Base-by-base conservation (phyloP, 176 grass and related monocot genomes). In the Stipa capillata region DNA sequence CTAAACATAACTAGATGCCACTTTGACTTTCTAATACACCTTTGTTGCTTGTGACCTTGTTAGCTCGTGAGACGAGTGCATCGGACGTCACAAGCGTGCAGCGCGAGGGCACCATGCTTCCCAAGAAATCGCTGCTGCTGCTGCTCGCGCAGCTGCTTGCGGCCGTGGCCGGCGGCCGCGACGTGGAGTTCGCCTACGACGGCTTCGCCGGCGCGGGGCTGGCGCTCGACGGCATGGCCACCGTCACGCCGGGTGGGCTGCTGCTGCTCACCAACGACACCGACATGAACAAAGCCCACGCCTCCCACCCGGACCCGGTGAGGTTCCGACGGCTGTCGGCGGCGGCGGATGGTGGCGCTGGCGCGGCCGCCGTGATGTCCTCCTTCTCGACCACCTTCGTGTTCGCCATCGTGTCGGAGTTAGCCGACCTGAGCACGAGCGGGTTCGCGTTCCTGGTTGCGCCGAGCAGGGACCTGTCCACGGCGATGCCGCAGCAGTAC, bases 181-280 rank as follows among this genome's bases (percentile, higher is more conserved):
- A 18, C 11, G 27, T 8, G 31, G 80, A 83, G 74, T 83, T 88
- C 66, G 45, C 49, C 29, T 88, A 83, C 33, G 9, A 88, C 14
- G 66, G 86, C 21, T 88, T 88, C 65, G 17, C 54, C 11, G 73
- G 45, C 65, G 36, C 65, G 37, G 65, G 10, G 15, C 23, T 88
- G 65, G 25, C 56, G 21, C 80, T 79, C 5, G 86, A 79, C 57
- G 86, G 86, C 50, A 83, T 65, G 67, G 80, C 86, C 3, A 20
- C 80, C 5, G 66, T 88, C 36, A 79, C 57, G 74, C 40, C 66
- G 57, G 48, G 2, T 0, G 86, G 86, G 4, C 37, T 88, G 29
- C 86, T 88, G 8, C 80, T 73, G 66, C 86, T 88, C 56, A 88
- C 80, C 57, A 88, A 88, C 74, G 74, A 79, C 80, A 88, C 86